Evolutionary conservation across 2,329 filamentous ascomycete species (phyloP), one percentile per base, ranked within the genome.

Genomic region (Periglandula ipomoeae): DNA sequence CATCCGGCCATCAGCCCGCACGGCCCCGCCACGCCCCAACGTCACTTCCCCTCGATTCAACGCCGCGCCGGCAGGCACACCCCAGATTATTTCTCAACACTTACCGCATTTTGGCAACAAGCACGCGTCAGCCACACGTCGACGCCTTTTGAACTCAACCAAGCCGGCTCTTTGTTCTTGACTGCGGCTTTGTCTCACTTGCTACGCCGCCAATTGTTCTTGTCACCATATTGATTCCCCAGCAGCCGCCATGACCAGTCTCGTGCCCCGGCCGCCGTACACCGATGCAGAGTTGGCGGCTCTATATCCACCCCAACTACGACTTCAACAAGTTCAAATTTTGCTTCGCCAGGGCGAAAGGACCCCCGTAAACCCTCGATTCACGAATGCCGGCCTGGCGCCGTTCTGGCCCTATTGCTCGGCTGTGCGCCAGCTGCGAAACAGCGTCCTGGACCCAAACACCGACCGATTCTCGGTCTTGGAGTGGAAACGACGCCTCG

Each of bases 401-500:
- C 63, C 75, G 44, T 83, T 82, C 67, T 98, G 93, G 93, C 89
- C 93, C 2, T 97, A 96, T 69, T 98, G 93, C 70, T 78, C 79
- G 55, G 80, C 84, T 48, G 87, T 86, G 20, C 78, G 81, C 51
- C 82, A 84, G 55, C 76, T 97, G 62, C 79, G 68, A 52, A 69
- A 70, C 26, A 70, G 67, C 53, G 65, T 80, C 27, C 69, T 79
- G 32, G 67, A 73, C 50, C 65, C 70, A 54, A 55, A 60, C 34
- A 50, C 57, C 20, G 59, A 64, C 17, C 23, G 63, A 32, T 74
- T 73, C 60, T 69, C 69, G 38, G 69, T 70, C 7, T 59, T 79
- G 3, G 74, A 78, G 57, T 84, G 79, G 79, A 75, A 82, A 56
- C 79, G 89, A 52, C 81, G 86, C 42, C 75, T 96, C 43, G 93